phyloP scores from a whole-genome alignment of 805 yeast genomes.

The Wickerhamiella alocasiicola region DNA sequence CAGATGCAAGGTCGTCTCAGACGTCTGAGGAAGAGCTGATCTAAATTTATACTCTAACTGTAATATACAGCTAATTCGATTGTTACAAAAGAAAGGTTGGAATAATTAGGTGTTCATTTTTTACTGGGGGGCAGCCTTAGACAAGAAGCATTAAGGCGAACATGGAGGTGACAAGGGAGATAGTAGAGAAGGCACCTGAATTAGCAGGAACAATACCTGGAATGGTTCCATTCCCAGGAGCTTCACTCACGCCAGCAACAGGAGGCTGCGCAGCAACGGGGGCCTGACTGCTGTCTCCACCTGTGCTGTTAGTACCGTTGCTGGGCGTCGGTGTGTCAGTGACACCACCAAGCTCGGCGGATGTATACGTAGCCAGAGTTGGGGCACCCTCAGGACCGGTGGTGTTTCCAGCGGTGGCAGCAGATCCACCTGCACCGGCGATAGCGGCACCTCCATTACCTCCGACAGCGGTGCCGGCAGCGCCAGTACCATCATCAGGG shows the following conservation, averaged over 20 bases:
- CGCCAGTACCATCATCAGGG: slow-evolving; percentile 1
- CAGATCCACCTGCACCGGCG: background rate
- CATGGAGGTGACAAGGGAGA: no score
- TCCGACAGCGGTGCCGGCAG: slow-evolving; percentile 1
- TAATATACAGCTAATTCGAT: no score
- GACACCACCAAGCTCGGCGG: background rate
- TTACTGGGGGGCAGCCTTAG: no score
- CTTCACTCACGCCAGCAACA: background rate
- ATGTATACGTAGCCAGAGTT: background rate
- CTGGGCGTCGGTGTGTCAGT: no score
- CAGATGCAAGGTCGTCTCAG: no score
- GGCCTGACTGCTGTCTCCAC: background rate
- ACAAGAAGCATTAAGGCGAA: no score
- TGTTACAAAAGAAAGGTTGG: no score
- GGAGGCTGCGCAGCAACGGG: background rate
- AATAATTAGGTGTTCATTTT: no score
- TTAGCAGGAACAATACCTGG: background rate
- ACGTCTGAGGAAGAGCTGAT: no score
- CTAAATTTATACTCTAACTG: no score
- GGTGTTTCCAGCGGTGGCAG: background rate
- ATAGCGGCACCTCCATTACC: slow-evolving; percentile 1
- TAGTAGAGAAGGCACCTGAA: background rate
- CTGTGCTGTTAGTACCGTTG: no score
- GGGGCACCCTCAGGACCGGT: background rate
- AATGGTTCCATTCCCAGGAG: slow-evolving; percentile 1